These are phyloP conservation scores for Aureobasidium mangrovei DNA, from an alignment of 2,329 filamentous ascomycete genomes.

Conservation along the genomic window DNA sequence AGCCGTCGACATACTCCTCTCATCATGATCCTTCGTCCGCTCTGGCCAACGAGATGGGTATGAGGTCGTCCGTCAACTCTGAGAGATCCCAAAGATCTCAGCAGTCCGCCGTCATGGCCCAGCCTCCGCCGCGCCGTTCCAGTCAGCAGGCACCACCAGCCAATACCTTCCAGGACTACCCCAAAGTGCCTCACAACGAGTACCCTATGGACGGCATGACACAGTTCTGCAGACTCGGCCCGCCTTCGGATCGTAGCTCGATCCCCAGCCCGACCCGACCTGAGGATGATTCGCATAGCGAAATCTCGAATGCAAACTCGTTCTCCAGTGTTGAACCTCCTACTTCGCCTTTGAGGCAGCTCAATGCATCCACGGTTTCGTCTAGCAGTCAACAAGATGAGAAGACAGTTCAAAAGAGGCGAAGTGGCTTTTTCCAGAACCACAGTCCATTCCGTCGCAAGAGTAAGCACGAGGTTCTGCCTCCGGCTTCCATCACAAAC, in stretches of 20 bases:
- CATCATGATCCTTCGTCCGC: conserved; percentile 78
- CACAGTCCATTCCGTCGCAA: conserved; percentile 81
- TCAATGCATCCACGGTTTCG: conserved; percentile 30
- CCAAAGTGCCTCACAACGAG: conserved; percentile 76
- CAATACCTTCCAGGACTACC: conserved; percentile 56
- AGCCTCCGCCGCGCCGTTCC: conserved; percentile 9
- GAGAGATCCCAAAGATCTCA: conserved; percentile 10
- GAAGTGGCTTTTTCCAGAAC: conserved; percentile 85
- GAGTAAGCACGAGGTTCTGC: conserved; percentile 70
- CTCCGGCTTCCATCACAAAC: conserved; percentile 31
- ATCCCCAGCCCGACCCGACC: conserved; percentile 62
- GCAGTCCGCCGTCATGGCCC: conserved; percentile 9
- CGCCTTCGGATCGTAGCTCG: conserved; percentile 61
- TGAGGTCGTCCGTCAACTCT: conserved; percentile 16
- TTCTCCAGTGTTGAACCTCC: conserved; percentile 76
- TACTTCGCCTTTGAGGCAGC: conserved; percentile 65
- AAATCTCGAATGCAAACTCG: conserved; percentile 81
- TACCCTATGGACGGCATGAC: conserved; percentile 96
- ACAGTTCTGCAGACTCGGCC: conserved; percentile 79
- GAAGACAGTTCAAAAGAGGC: conserved; percentile 59
- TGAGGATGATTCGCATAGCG: conserved; percentile 72
- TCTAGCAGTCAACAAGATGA: conserved; percentile 39
- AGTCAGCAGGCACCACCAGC: conserved; percentile 16
- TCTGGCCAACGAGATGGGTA: conserved; percentile 56
- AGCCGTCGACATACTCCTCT: conserved; percentile 85